Percentiles rank a stretch among this genome's conserved stretches.
Conservation (phyloP, 306 rosid species). For the Glycine latifolia region DNA sequence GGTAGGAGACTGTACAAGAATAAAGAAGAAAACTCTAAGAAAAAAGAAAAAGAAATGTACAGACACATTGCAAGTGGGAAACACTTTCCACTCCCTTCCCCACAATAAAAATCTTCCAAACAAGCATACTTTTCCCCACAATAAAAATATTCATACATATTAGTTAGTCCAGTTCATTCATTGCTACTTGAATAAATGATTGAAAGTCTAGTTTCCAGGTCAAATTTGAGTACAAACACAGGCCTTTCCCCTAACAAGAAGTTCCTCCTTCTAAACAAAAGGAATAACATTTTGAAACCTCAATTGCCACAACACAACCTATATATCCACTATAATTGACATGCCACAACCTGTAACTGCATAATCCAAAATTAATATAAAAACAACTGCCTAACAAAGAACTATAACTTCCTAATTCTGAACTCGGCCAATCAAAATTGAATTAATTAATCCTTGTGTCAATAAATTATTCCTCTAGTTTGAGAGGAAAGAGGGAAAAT, state of each 20-base stretch:
- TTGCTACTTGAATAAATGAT: not conserved
- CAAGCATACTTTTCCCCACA: not conserved
- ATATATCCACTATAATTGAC: not conserved
- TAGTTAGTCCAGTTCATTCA: too few species aligned
- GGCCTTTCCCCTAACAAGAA: not conserved
- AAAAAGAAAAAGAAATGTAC: not conserved
- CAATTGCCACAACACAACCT: not conserved
- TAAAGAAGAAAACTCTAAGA: not conserved
- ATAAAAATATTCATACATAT: not conserved
- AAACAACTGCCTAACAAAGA: not conserved
- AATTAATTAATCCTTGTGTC: not conserved
- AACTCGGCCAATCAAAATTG: not conserved
- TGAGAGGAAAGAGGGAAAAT: not conserved
- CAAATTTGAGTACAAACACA: not conserved
- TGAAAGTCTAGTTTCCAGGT: not conserved
- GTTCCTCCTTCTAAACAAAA: not conserved
- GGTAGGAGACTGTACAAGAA: not conserved
- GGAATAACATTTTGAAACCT: not conserved
- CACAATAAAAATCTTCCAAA: not conserved
- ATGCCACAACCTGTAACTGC: not conserved
- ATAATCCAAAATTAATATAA: not conserved
- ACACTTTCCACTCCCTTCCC: constrained; percentile 13
- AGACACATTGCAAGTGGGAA: not conserved
- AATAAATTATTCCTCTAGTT: not conserved
- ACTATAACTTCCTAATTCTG: not conserved